Evolutionary conservation across 169 alveolate genomes (phyloP).

Genomic region (Plasmodium berghei): DNA sequence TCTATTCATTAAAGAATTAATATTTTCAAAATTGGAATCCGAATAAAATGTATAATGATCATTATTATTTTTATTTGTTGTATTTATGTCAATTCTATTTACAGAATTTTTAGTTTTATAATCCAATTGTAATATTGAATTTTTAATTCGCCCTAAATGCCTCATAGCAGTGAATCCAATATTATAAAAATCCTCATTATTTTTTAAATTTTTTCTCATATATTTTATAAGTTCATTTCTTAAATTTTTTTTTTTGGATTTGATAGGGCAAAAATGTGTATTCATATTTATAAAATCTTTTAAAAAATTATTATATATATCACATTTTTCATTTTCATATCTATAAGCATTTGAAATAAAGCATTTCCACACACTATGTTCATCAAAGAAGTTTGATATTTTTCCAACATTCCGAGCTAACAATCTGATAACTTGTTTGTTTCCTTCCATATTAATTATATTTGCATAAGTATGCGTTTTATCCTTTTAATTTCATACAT

Average conservation of each 20-base stretch:
- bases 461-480: neutral
- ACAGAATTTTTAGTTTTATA: neutral
- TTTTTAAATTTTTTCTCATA: slow-evolving; percentile 24
- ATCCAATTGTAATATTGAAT: neutral
- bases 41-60: slow-evolving; percentile 8
- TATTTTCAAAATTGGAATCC: slow-evolving; percentile 34
- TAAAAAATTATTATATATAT: slow-evolving; percentile 48
- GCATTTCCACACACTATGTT: slow-evolving; percentile 53
- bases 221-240: slow-evolving; percentile 45
- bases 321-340: slow-evolving; percentile 63
- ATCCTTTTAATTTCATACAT: no score
- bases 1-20: neutral
- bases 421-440: slow-evolving; percentile 33
- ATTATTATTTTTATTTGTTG: neutral
- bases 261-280: slow-evolving; percentile 51
- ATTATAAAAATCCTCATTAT: slow-evolving; percentile 18
- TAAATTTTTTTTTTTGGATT: slow-evolving; percentile 46
- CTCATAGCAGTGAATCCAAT: slow-evolving; percentile 67
- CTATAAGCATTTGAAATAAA: slow-evolving; percentile 35
- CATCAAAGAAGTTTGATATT: slow-evolving; percentile 32
- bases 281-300: slow-evolving; percentile 15
- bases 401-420: slow-evolving; percentile 33
- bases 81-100: neutral
- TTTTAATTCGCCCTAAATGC: slow-evolving; percentile 48
- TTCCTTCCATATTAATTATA: slow-evolving; percentile 9